phyloP scores from a whole-genome alignment of 495 filamentous ascomycete genomes.

The Oidiodendron maius region DNA sequence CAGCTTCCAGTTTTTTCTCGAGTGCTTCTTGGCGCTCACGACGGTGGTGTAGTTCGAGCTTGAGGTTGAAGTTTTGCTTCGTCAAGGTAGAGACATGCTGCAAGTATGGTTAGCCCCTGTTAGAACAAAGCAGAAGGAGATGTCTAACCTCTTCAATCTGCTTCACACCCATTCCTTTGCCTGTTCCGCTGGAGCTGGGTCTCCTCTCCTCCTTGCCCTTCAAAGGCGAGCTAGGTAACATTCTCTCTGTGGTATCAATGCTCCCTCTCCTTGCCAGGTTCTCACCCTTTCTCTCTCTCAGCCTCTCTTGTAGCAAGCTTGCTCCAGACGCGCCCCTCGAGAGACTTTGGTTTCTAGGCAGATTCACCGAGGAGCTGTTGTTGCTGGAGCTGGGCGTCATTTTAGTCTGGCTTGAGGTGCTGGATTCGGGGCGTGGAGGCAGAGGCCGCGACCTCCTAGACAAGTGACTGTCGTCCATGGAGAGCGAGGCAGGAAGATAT shows the following conservation, averaged over 20 bases:
- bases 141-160: constrained; percentile 27
- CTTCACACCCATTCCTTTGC: constrained; percentile 24
- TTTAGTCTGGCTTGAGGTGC: constrained; percentile 31
- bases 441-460: constrained; percentile 13
- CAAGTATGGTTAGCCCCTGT: constrained; percentile 30
- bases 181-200: constrained; percentile 25
- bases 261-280: constrained; percentile 27
- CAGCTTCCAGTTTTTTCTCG: constrained; percentile 55
- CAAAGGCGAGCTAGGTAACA: constrained; percentile 22
- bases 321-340: constrained; percentile 23
- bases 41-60: constrained; percentile 75
- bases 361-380: constrained; percentile 13
- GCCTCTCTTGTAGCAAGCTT: constrained; percentile 42
- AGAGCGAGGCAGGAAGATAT: too few relatives aligned
- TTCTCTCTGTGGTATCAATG: constrained; percentile 3
- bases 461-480: constrained; percentile 9
- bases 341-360: constrained; percentile 1
- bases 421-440: constrained; percentile 34
- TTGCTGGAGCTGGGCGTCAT: constrained; percentile 31
- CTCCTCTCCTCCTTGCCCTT: constrained; percentile 17
- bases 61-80: constrained; percentile 88
- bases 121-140: constrained; percentile 16
- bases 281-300: constrained; percentile 43
- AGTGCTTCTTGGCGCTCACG: constrained; percentile 49
- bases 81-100: constrained; percentile 54